Evolutionary conservation across 148 eudicot species (phyloP).

Genomic region (Hydrangea macrophylla): DNA sequence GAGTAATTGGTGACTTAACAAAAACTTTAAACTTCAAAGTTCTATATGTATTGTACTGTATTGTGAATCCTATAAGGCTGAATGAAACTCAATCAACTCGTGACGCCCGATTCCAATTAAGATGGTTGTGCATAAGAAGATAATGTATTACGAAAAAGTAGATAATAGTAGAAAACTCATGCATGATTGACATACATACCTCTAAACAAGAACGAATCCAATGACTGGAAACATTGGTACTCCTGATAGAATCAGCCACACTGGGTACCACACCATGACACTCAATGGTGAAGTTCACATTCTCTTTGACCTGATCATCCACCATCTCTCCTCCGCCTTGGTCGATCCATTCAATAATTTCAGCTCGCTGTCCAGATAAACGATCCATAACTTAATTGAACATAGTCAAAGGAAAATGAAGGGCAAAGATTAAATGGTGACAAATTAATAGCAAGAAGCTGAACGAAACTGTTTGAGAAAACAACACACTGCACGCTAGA

Average conservation of each 20-base stretch:
- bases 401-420: not conserved
- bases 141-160: not conserved
- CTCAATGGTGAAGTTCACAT: slow-evolving; percentile 67
- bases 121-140: not conserved
- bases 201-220: slow-evolving; percentile 83
- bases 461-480: not conserved
- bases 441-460: too few species aligned
- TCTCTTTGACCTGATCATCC: slow-evolving; percentile 34
- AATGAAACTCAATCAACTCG: too few species aligned
- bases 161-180: not conserved
- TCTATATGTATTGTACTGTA: too few species aligned
- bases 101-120: too few species aligned
- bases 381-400: slow-evolving; percentile 4
- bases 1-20: too few species aligned
- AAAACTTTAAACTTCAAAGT: too few species aligned
- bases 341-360: slow-evolving; percentile 78
- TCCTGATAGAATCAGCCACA: slow-evolving; percentile 28
- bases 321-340: slow-evolving; percentile 75
- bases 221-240: slow-evolving; percentile 68
- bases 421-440: not conserved
- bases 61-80: too few species aligned
- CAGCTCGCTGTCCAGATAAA: slow-evolving; percentile 56
- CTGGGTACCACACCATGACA: slow-evolving; percentile 60
- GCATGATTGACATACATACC: slow-evolving; percentile 35
- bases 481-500: not conserved